These are phyloP conservation scores for Phaeoacremonium minimum DNA, from an alignment of 2,329 filamentous ascomycete species.

Conservation along the genomic window DNA sequence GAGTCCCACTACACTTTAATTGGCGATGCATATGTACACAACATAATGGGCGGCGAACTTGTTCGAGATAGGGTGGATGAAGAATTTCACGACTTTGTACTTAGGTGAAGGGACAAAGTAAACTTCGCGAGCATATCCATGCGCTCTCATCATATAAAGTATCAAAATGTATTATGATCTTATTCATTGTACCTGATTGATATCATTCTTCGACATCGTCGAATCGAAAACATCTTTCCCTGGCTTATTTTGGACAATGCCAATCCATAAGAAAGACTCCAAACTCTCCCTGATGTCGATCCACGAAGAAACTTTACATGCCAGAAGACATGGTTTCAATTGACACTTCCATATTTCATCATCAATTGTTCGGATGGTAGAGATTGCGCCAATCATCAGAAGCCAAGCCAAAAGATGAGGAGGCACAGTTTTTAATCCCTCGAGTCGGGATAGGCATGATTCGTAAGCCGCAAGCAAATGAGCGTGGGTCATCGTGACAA, in stretches of 20 bases:
- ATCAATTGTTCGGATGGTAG: conserved; percentile 13
- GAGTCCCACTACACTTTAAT: too few relatives aligned
- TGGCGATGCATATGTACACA: too few relatives aligned
- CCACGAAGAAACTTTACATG: conserved; percentile 13
- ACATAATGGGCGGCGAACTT: too few relatives aligned
- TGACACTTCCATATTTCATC: conserved; percentile 14
- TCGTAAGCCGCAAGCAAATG: conserved; percentile 13
- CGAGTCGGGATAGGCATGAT: conserved; percentile 5
- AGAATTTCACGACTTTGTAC: too few relatives aligned
- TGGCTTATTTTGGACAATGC: conserved; percentile 3
- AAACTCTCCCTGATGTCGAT: conserved; percentile 1
- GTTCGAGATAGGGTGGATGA: too few relatives aligned
- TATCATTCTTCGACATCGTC: too few relatives aligned
- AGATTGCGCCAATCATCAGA: conserved; percentile 16
- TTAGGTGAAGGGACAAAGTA: too few relatives aligned
- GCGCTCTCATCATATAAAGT: too few relatives aligned
- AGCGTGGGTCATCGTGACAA: conserved; percentile 11
- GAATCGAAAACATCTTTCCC: background rate
- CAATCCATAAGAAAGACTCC: conserved; percentile 5
- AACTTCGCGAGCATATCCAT: too few relatives aligned
- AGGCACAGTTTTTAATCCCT: too few relatives aligned
- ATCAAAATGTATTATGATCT: too few relatives aligned
- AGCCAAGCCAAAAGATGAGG: conserved; percentile 18
- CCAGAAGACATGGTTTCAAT: conserved; percentile 11
- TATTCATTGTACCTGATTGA: too few relatives aligned